Evolutionary conservation across 2,329 filamentous ascomycete genomes (phyloP), one percentile per base, ranked within the genome.

Genomic region (Alternaria ethzedia): DNA sequence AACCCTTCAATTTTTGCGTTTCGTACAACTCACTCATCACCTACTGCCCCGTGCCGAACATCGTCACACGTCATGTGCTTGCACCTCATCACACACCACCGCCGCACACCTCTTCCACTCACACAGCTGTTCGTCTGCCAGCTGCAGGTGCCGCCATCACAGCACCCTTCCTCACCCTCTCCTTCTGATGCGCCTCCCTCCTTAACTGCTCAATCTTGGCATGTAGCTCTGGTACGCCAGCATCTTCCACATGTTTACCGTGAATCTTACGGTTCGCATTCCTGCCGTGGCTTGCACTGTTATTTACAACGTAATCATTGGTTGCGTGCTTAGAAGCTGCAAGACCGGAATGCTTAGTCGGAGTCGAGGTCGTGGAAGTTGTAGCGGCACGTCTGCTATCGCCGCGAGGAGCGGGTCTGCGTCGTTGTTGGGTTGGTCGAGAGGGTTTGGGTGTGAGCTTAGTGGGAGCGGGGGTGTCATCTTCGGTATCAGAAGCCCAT

Each of bases 401-500:
- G 8, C 12, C 15, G n/a, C 32, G 36, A 17, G 36, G 36, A 28
- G n/a, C n/a, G 17, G 28, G 21, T 15, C 12, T 28, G 4, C 5
- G 15, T 47, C n/a, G 41, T 17, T 47, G 25, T 26, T 47, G 41
- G n/a, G 32, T 2, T 6, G 46, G 20, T 17, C 21, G n/a, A 43
- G 15, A 11, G 26, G 28, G 3, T 23, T 36, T 20, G 20, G 23
- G 11, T 25, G 25, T 25, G 25, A 9, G 10, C 6, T 41, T 26
- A 30, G 10, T 23, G 15, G 23, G 6, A 5, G 11, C 12, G 12
- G 32, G 13, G 6, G 20, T 13, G 1, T 59, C 59, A 3, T 54
- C 59, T 25, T 59, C 60, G 41, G 51, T 59, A 1, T 49, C 46
- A 6, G 69, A 67, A 5, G 59, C 43, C 57, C 54, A 61, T 43